These are phyloP conservation scores for Monascus ruber DNA, from an alignment of 2,329 filamentous ascomycete species.

Conservation along the genomic window DNA sequence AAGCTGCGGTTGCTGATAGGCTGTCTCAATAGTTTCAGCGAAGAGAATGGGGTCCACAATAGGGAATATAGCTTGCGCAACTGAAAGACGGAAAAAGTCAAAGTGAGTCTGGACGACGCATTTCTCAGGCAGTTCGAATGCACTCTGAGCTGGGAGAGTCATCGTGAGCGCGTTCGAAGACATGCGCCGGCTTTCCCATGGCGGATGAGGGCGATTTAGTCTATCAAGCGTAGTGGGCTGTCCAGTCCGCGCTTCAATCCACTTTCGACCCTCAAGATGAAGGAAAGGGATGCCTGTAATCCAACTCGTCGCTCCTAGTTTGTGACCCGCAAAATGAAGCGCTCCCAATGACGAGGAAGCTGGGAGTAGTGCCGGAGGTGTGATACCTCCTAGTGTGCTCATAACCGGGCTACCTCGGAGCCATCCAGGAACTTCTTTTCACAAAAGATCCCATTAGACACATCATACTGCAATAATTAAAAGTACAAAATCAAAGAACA, in stretches of 20 bases:
- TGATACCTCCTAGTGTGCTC: background rate
- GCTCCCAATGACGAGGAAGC: constrained; percentile 23
- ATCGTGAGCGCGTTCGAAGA: constrained; percentile 10
- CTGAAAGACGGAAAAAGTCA: constrained; percentile 18
- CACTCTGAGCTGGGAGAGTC: constrained; percentile 9
- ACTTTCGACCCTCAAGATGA: constrained; percentile 36
- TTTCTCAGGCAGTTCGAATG: constrained; percentile 27
- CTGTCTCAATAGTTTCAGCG: constrained; percentile 32
- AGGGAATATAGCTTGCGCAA: constrained; percentile 39
- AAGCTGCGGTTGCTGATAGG: constrained; percentile 26
- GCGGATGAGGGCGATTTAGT: constrained; percentile 14
- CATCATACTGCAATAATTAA: too few relatives aligned
- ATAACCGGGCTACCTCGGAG: background rate
- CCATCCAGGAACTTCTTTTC: background rate
- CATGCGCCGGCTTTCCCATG: constrained; percentile 23
- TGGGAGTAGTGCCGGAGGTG: constrained; percentile 6
- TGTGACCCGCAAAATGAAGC: constrained; percentile 38
- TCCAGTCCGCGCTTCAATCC: constrained; percentile 39
- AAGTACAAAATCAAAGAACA: background rate
- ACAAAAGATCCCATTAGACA: background rate
- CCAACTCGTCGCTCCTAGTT: constrained; percentile 37
- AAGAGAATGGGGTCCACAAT: constrained; percentile 39
- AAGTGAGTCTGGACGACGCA: constrained; percentile 20
- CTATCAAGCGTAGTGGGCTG: constrained; percentile 21
- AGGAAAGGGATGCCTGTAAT: constrained; percentile 41